phyloP scores from a whole-genome alignment of 2,329 filamentous ascomycete species.

The Apiospora hydei region DNA sequence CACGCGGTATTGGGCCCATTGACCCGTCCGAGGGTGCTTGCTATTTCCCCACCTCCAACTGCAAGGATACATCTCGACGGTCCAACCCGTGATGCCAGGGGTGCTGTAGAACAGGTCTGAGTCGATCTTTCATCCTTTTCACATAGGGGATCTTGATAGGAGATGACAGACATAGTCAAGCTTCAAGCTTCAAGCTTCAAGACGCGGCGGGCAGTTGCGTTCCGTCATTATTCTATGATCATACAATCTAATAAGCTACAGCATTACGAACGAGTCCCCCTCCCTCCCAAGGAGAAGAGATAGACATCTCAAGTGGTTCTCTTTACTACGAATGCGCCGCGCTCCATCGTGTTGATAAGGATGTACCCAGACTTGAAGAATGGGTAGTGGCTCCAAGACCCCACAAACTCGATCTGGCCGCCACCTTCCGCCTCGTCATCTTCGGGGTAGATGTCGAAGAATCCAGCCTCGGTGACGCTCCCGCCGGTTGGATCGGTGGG shows the following conservation, averaged over 20 bases:
- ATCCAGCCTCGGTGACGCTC: conserved; percentile 54
- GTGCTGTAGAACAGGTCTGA: background rate
- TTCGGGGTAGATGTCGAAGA: conserved; percentile 59
- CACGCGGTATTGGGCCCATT: background rate
- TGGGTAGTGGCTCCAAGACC: conserved; percentile 57
- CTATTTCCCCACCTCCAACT: too few relatives aligned
- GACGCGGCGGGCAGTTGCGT: background rate
- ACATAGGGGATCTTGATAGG: background rate
- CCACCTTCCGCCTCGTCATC: conserved; percentile 51
- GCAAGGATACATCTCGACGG: too few relatives aligned
- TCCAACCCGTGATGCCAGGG: background rate
- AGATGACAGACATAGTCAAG: background rate
- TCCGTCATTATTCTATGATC: background rate
- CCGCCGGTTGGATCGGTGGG: conserved; percentile 52
- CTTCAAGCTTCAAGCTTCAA: too few relatives aligned
- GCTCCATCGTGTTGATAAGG: conserved; percentile 60
- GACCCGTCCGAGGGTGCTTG: background rate
- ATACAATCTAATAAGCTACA: background rate
- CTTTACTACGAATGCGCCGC: conserved; percentile 58
- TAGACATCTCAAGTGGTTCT: background rate
- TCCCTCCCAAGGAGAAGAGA: background rate
- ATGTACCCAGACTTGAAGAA: conserved; percentile 57
- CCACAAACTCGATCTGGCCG: conserved; percentile 49
- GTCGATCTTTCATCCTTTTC: background rate
- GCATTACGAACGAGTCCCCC: background rate